Base-by-base conservation (phyloP, 208 protist genomes). In the Acanthamoeba healyi region DNA sequence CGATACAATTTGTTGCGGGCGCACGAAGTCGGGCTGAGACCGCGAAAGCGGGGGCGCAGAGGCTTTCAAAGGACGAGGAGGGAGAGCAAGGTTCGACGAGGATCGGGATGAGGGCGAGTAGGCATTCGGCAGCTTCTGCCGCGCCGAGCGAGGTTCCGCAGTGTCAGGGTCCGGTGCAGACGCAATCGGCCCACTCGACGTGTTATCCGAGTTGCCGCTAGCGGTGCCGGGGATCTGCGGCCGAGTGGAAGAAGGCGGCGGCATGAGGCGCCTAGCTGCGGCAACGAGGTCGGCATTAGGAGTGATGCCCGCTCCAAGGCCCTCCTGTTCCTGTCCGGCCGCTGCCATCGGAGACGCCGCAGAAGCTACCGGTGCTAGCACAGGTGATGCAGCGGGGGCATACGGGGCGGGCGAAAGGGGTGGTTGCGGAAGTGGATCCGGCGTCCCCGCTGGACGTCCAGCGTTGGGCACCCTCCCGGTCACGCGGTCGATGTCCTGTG, bases 81-180 rank as follows among this genome's bases (percentile, higher is more conserved):
- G 67, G 36, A 77, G 67, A 24, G 67, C 32, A 24, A 77, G n/a
- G 67, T 77, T 77, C 14, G 67, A 77, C 29, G 67, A 77, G 32
- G 67, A 77, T 1, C 67, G 67, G 67, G 34, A 44, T 2, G 67
- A 77, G 34, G 67, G 32, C 29, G 67, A 12, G 67, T 77, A 24
- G 36, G 67, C 32, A 32, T 14, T 42, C 14, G 65, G 67, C 67
- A 77, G 17, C 22, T 77, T 26, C 17, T 77, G 67, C 29, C 67
- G 67, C 36, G 67, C 9, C 4, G 67, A 77, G 36, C 67, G 67
- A 44, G 36, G 17, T 24, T 24, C n/a, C n/a, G n/a, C n/a, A n/a
- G n/a, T n/a, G n/a, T n/a, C n/a, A n/a, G n/a, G 56, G 17, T 4
- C 44, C 44, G 56, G 6, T 19, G 24, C 24, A 19, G 24, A 19